phyloP scores from a whole-genome alignment of 2,329 filamentous ascomycete genomes.

The Cytospora schulzeri region DNA sequence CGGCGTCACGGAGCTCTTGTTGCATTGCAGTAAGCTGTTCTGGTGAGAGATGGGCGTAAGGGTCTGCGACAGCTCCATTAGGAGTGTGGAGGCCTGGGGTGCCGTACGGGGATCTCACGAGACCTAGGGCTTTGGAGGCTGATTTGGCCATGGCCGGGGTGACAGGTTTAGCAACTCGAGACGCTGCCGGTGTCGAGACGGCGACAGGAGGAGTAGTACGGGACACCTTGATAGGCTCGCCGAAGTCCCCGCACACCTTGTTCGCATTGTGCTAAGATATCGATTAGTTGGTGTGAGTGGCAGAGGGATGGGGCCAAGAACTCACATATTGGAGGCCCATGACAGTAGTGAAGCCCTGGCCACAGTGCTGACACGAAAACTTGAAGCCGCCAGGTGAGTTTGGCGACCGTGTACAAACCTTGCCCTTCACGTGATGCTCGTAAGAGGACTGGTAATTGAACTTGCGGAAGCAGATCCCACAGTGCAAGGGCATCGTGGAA shows the following conservation, averaged over 20 bases:
- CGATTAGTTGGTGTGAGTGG: constrained; percentile 5
- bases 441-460: constrained; percentile 23
- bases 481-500: constrained; percentile 5
- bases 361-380: constrained; percentile 49
- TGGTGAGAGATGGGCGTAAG: constrained; percentile 48
- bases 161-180: constrained; percentile 26
- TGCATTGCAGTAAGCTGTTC: constrained; percentile 37
- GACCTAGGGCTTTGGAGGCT: neutral
- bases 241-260: constrained; percentile 50
- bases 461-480: constrained; percentile 26
- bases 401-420: constrained; percentile 37
- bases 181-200: constrained; percentile 22
- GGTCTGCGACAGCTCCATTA: constrained; percentile 35
- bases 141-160: neutral
- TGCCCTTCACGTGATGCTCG: constrained; percentile 40
- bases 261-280: constrained; percentile 42
- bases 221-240: constrained; percentile 28
- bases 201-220: neutral
- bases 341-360: constrained; percentile 46
- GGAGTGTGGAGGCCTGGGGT: constrained; percentile 1
- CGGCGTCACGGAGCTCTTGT: constrained; percentile 42
- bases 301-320: constrained; percentile 1
- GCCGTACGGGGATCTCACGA: neutral
- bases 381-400: constrained; percentile 34
- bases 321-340: constrained; percentile 47